Percentiles rank a stretch among this genome's conserved stretches.
Conservation (phyloP, 2,329 filamentous ascomycete species). For the Fusarium devonianum region DNA sequence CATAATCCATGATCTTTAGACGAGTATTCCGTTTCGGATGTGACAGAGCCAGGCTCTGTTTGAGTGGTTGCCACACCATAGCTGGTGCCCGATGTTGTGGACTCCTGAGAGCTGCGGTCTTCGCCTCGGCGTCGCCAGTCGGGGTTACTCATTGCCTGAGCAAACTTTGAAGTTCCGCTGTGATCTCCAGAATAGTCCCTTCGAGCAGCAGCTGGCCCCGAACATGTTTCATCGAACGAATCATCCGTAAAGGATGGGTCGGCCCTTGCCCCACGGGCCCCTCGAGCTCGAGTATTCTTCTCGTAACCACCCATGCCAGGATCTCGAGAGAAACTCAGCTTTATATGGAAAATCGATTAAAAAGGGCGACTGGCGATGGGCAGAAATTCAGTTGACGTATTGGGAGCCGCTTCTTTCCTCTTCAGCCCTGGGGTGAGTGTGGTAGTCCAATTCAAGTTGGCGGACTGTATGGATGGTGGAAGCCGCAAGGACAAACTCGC, state of each 20-base stretch:
- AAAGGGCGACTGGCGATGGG: no score
- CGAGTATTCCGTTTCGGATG: background rate
- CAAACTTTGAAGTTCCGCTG: constrained; percentile 32
- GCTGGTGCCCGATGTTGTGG: constrained; percentile 7
- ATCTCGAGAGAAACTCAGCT: no score
- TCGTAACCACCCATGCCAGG: constrained; percentile 24
- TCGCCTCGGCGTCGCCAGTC: constrained; percentile 45
- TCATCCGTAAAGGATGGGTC: constrained; percentile 13
- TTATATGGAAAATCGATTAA: no score
- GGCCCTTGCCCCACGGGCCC: constrained; percentile 4
- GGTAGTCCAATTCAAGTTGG: no score
- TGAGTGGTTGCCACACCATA: background rate
- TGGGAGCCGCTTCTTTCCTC: no score
- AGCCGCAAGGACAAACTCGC: no score
- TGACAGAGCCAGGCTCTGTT: background rate
- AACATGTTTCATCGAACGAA: constrained; percentile 20
- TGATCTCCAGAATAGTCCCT: constrained; percentile 32
- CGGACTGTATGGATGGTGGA: no score
- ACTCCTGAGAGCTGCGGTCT: constrained; percentile 11
- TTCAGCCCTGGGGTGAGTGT: no score
- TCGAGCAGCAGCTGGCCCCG: constrained; percentile 2
- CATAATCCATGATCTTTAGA: background rate
- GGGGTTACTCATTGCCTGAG: constrained; percentile 47
- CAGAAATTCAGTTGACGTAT: no score
- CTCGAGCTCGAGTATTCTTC: constrained; percentile 11